Conservation (phyloP, 2,329 filamentous ascomycete genomes). For the Aspergillus oerlinghausenensis region DNA sequence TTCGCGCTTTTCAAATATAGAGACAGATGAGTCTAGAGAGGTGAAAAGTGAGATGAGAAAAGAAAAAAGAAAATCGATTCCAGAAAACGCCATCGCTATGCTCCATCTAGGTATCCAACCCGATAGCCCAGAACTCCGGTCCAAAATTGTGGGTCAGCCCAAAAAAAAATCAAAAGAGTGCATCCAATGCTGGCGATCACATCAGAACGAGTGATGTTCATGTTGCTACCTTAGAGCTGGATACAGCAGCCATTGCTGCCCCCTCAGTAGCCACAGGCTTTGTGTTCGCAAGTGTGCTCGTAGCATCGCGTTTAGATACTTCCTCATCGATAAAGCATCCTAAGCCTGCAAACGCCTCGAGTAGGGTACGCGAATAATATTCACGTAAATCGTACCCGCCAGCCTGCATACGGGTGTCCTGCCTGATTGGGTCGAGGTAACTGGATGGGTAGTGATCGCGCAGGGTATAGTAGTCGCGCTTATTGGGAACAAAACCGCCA, state of each 20-base stretch:
- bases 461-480: conserved; percentile 65
- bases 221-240: neutral
- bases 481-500: conserved; percentile 61
- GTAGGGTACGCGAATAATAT: conserved; percentile 74
- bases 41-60: neutral
- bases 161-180: neutral
- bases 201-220: neutral
- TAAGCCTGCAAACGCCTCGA: conserved; percentile 85
- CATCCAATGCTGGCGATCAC: neutral
- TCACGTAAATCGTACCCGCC: conserved; percentile 81
- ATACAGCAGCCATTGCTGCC: conserved; percentile 25
- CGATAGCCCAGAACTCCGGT: neutral
- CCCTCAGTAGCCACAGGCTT: conserved; percentile 24
- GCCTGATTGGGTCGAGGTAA: conserved; percentile 64
- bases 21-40: neutral
- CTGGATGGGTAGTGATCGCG: conserved; percentile 69
- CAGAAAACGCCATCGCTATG: conserved; percentile 16
- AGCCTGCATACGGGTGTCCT: conserved; percentile 62
- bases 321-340: conserved; percentile 85
- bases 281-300: conserved; percentile 13
- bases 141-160: neutral
- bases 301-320: conserved; percentile 29
- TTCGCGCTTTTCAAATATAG: neutral
- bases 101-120: neutral
- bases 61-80: neutral